Evolutionary conservation across 805 yeast genomes (phyloP), one percentile per base, ranked within the genome.

Genomic region (Kodamaea leandrae): DNA sequence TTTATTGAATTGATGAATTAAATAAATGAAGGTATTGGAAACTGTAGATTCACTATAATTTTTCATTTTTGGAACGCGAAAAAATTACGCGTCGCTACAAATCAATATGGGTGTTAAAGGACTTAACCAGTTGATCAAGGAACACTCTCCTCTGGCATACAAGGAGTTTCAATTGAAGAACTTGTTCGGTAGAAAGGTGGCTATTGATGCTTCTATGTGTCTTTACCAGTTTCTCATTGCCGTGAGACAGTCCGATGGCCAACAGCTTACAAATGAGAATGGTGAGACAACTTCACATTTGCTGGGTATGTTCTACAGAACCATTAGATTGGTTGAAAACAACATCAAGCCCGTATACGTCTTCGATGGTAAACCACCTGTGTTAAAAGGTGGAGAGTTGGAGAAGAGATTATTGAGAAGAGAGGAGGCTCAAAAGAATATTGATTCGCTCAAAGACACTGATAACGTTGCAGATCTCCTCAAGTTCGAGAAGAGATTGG

Each of bases 301-400:
- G 43, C 89, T 90, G 84, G 99, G 99, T 2, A 86, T 93, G 76
- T 93, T 93, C 61, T 91, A 93, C 63, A 72, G 99, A 46, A 93
- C 99, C 1, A 74, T 93, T 39, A 68, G 96, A 39, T 78, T 93
- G 76, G 85, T 90, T 4, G 95, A 84, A 49, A 79, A 86, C 55
- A 96, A 97, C n/a, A 78, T 93, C 54, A 93, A 93, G 60, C 99
- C 99, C 1, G 83, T 90, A 32, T 93, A 88, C 58, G 98, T 93
- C 6, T 93, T 93, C 65, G 99, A 93, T 61, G 99, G 99, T 17
- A 89, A 86, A 54, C 99, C 99, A 4, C 99, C 99, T 1, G 86
- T 82, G 3, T 61, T 93, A 64, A 93, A 93, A 66, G 85, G 95
- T 29, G 96, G 95, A 19, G 98, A 91, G 64, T 74, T 93, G 53